Evolutionary conservation across 1,284 basidiomycete species (phyloP).

Genomic region (Heterobasidion annosum): DNA sequence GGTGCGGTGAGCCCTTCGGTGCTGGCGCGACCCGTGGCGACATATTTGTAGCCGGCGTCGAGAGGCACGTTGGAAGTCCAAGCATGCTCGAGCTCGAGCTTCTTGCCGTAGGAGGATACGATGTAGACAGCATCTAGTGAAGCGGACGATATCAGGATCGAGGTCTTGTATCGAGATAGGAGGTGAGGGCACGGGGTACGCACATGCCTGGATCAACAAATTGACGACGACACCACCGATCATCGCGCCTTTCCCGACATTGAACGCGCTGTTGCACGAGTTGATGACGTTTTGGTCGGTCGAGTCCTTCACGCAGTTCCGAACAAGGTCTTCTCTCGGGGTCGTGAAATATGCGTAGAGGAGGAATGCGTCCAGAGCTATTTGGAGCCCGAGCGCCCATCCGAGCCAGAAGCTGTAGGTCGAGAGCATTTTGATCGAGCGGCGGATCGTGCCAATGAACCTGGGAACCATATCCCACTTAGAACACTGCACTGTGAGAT

Average conservation of each 20-base stretch:
- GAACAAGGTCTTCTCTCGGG: slow-evolving; percentile 4
- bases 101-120: slow-evolving; percentile 1
- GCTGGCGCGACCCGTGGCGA: not conserved
- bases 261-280: slow-evolving; percentile 4
- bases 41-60: slow-evolving; percentile 1
- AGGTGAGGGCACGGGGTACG: not conserved
- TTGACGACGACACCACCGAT: slow-evolving; percentile 11
- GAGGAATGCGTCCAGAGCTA: slow-evolving; percentile 5
- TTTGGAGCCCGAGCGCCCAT: slow-evolving; percentile 6
- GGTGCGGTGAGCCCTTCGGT: slow-evolving; percentile 1
- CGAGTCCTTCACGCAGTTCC: slow-evolving; percentile 9
- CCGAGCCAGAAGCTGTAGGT: slow-evolving; percentile 8
- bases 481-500: not conserved
- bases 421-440: slow-evolving; percentile 5
- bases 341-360: slow-evolving; percentile 7
- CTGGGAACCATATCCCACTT: not conserved
- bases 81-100: slow-evolving; percentile 1
- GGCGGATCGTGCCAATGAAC: slow-evolving; percentile 8
- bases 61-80: not conserved
- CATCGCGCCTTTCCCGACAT: slow-evolving; percentile 4
- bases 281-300: slow-evolving; percentile 4
- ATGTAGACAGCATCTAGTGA: not conserved
- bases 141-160: not conserved
- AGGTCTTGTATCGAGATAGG: not conserved
- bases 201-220: slow-evolving; percentile 14